phyloP scores from a whole-genome alignment of 768 basidiomycete species.

The Zangia roseola region DNA sequence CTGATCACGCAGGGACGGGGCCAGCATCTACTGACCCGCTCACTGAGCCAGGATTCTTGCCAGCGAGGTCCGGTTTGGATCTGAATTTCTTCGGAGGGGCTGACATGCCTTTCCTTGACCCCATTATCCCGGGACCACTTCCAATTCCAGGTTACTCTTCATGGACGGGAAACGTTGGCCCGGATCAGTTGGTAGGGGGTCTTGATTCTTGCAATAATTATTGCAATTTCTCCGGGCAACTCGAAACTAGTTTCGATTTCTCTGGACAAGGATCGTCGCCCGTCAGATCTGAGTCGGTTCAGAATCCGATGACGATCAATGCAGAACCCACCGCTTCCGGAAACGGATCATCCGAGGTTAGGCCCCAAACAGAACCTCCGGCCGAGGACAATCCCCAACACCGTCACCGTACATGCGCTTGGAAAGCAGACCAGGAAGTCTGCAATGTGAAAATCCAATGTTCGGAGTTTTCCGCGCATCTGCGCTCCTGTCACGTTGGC shows the following conservation, averaged over 20 bases:
- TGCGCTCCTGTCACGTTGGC: slow-evolving; percentile 21
- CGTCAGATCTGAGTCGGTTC: too few species aligned
- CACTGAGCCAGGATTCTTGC: neutral
- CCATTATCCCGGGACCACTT: neutral
- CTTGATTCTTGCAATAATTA: too few species aligned
- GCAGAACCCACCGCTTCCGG: too few species aligned
- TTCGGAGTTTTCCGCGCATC: slow-evolving; percentile 18
- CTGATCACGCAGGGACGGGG: neutral
- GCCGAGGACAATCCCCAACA: neutral
- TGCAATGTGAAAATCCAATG: slow-evolving; percentile 10
- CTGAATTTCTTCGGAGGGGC: neutral
- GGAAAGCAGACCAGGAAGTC: neutral
- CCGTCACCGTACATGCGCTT: slow-evolving; percentile 14
- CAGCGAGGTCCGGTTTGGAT: neutral
- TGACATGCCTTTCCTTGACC: neutral
- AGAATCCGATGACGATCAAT: too few species aligned
- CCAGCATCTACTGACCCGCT: neutral
- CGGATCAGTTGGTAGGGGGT: neutral
- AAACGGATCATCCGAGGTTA: neutral
- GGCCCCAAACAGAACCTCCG: too few species aligned
- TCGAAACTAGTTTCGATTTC: too few species aligned
- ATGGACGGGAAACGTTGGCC: neutral
- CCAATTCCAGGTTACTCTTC: neutral
- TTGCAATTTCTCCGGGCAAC: too few species aligned
- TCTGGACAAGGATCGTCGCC: too few species aligned